phyloP scores from a whole-genome alignment of 169 alveolate genomes.

The Amoebophrya sp. region DNA sequence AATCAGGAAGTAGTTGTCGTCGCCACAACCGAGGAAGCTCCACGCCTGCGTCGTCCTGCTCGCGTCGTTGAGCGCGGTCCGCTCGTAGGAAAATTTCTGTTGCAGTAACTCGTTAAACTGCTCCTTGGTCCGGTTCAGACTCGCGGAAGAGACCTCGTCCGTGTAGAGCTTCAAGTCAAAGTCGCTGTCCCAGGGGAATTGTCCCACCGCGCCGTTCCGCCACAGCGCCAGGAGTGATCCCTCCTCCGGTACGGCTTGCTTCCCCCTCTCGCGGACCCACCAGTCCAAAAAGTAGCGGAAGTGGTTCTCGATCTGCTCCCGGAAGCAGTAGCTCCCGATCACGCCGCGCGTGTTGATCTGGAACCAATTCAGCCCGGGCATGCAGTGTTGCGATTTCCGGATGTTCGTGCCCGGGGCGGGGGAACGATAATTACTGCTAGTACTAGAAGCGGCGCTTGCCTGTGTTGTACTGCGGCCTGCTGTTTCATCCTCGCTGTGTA shows the following conservation, averaged over 20 bases:
- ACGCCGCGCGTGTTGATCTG: constrained; percentile 23
- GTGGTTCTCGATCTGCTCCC: not conserved
- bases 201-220: not conserved
- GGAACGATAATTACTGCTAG: too few relatives aligned
- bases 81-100: not conserved
- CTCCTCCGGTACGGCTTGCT: constrained; percentile 15
- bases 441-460: too few relatives aligned
- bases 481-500: too few relatives aligned
- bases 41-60: not conserved
- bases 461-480: too few relatives aligned
- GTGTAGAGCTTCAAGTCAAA: not conserved
- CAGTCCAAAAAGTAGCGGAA: not conserved
- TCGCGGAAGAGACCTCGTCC: too few relatives aligned
- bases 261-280: not conserved
- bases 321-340: constrained; percentile 17
- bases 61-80: not conserved
- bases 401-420: too few relatives aligned
- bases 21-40: constrained; percentile 6
- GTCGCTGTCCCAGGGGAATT: constrained; percentile 9
- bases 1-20: not conserved
- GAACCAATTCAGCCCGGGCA: not conserved
- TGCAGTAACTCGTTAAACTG: not conserved
- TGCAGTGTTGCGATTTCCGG: not conserved
- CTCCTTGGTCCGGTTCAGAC: not conserved
- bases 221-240: not conserved